Evolutionary conservation across 2,329 filamentous ascomycete species (phyloP).

Genomic region (Botrytis deweyae): DNA sequence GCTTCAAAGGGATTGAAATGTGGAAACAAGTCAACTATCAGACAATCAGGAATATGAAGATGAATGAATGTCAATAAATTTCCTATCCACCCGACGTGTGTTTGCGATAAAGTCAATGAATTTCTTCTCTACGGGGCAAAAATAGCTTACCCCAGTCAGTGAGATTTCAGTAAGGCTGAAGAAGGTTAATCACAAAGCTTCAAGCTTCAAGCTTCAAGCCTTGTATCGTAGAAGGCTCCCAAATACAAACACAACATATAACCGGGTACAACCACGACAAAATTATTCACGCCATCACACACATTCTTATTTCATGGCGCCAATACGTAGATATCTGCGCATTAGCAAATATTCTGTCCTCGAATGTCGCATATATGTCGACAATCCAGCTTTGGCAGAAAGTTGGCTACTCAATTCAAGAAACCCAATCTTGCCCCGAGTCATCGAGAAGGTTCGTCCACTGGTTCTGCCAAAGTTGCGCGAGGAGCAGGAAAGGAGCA

Average conservation of each 20-base stretch:
- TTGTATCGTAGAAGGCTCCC: neutral
- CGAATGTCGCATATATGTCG: slow-evolving; percentile 95
- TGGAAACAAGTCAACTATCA: neutral
- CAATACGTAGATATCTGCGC: slow-evolving; percentile 82
- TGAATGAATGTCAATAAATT: neutral
- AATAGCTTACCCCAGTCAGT: neutral
- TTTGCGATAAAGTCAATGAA: neutral
- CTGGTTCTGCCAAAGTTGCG: slow-evolving; percentile 86
- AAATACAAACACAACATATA: neutral
- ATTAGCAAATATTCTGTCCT: slow-evolving; percentile 92
- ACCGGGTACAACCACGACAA: neutral
- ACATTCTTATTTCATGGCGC: slow-evolving; percentile 62
- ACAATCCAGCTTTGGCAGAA: slow-evolving; percentile 79
- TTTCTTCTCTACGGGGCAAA: neutral
- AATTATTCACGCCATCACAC: neutral
- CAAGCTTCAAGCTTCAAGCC: neutral
- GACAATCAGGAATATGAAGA: neutral
- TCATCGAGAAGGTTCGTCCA: slow-evolving; percentile 82
- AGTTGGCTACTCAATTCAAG: slow-evolving; percentile 81
- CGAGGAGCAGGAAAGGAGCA: slow-evolving; percentile 75
- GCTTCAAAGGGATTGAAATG: neutral
- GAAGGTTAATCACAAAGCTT: neutral
- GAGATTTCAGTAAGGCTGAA: neutral
- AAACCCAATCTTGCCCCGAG: slow-evolving; percentile 72
- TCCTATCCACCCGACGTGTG: neutral